A percentile compares a stretch with the other conserved stretches of the same genome.
phyloP scores from a whole-genome alignment of 176 grass and related monocot species.

The Oryza rufipogon region DNA sequence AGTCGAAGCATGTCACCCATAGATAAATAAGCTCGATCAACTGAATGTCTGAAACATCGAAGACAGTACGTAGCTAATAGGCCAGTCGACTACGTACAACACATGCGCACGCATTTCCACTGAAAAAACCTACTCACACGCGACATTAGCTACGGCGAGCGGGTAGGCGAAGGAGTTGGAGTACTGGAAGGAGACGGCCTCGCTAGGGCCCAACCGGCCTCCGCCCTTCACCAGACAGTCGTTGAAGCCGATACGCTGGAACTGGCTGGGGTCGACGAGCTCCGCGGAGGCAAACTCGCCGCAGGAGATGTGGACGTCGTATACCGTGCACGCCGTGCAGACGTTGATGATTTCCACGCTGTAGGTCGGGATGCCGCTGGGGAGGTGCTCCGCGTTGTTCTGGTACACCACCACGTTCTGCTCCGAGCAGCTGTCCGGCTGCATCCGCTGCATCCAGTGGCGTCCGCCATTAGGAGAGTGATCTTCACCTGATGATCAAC shows the following conservation, averaged over 20 bases:
- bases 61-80: too few species aligned
- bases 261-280: slow-evolving; percentile 29
- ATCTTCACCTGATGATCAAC: too few species aligned
- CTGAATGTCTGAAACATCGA: too few species aligned
- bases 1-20: too few species aligned
- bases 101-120: too few species aligned
- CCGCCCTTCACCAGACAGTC: slow-evolving; percentile 36
- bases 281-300: slow-evolving; percentile 29
- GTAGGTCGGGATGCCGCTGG: slow-evolving; percentile 20
- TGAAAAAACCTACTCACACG: background rate
- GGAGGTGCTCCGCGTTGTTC: background rate
- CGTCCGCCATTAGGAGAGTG: background rate
- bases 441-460: background rate
- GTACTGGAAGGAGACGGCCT: slow-evolving; percentile 15
- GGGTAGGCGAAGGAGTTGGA: slow-evolving; percentile 17
- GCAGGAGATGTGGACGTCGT: slow-evolving; percentile 34
- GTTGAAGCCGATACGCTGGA: slow-evolving; percentile 4
- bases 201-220: background rate
- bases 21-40: too few species aligned
- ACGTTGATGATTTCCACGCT: slow-evolving; percentile 16
- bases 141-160: background rate
- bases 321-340: slow-evolving; percentile 9
- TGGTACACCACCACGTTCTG: slow-evolving; percentile 1
- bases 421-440: background rate
- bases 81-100: too few species aligned